Evolutionary conservation across 2,329 filamentous ascomycete genomes (phyloP), one percentile per base, ranked within the genome.

Genomic region (Microsporum canis): DNA sequence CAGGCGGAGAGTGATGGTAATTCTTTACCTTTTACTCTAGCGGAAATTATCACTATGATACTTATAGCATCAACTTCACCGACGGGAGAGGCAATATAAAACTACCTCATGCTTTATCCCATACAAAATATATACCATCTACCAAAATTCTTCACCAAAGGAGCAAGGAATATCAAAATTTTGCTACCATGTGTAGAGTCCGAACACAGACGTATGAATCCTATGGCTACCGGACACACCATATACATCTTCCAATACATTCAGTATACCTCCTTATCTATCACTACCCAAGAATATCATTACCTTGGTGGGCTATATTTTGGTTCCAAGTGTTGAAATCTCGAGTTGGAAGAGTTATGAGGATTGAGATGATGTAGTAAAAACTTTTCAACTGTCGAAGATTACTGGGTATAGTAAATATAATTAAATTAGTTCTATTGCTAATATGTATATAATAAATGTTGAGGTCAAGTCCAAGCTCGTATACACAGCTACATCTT

Each of bases 171-270:
- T 23, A 23, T 23, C 17, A 23, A 12, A 2, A 51, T 7, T n/a
- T 36, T 55, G 31, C 33, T 36, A 55, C 2, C 5, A 66, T 66
- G 64, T 66, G 65, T 56, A 47, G 60, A 38, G 59, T 62, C 39
- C 63, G 64, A 43, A 62, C 61, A 12, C 63, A 66, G 39, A 31
- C 58, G 39, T 63, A 66, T 62, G 57, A 53, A 29, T 57, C 61
- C 39, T 65, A 64, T 60, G 53, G 57, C 17, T 66, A 64, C 59
- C 58, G 59, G 39, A 59, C 61, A 23, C 43, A 65, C 39, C 31
- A 66, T 27, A 60, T 66, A 43, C 61, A 56, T 51, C 38, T 65
- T 66, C 63, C 60, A 49, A 27, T 27, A 59, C 55, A 6, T 63
- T 63, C 31, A 57, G 38, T 27, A n/a, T 49, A 1, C 59, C 53